phyloP scores from a whole-genome alignment of 1,139 yeast species.

The Blastobotrys persicus region DNA sequence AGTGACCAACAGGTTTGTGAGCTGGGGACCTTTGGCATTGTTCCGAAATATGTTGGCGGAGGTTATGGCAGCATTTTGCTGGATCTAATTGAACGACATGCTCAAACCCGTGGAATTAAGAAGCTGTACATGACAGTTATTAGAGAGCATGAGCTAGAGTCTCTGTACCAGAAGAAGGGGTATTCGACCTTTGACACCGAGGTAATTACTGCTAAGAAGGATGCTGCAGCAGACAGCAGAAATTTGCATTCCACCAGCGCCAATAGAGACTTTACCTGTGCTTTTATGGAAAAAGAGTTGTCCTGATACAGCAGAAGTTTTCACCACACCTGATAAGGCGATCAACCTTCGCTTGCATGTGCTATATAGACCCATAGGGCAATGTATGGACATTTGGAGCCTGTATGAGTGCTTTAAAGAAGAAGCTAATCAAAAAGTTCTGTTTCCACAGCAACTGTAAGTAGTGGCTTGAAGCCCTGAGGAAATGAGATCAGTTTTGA shows the following conservation, averaged over 20 bases:
- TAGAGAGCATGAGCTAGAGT: conserved; percentile 4
- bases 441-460: too few species aligned
- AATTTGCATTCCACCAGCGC: conserved; percentile 2
- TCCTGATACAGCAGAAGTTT: too few species aligned
- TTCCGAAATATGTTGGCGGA: conserved; percentile 3
- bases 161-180: conserved; percentile 5
- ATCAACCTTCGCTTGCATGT: too few species aligned
- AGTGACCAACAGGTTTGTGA: not conserved
- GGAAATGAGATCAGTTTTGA: too few species aligned
- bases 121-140: conserved; percentile 4
- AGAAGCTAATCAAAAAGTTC: too few species aligned
- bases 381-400: too few species aligned
- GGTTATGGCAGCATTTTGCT: conserved; percentile 1
- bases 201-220: conserved; percentile 1
- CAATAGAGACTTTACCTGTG: conserved; percentile 5
- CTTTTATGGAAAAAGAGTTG: conserved; percentile 2
- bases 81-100: not conserved
- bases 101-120: not conserved
- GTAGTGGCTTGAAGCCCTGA: too few species aligned
- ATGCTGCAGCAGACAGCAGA: conserved; percentile 1
- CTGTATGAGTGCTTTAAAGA: too few species aligned
- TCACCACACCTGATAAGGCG: too few species aligned
- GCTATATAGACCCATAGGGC: too few species aligned
- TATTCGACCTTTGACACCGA: not conserved
- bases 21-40: conserved; percentile 1